These are phyloP conservation scores for Schrenkiella parvula DNA, from an alignment of 345 rosid genomes.

Conservation along the genomic window DNA sequence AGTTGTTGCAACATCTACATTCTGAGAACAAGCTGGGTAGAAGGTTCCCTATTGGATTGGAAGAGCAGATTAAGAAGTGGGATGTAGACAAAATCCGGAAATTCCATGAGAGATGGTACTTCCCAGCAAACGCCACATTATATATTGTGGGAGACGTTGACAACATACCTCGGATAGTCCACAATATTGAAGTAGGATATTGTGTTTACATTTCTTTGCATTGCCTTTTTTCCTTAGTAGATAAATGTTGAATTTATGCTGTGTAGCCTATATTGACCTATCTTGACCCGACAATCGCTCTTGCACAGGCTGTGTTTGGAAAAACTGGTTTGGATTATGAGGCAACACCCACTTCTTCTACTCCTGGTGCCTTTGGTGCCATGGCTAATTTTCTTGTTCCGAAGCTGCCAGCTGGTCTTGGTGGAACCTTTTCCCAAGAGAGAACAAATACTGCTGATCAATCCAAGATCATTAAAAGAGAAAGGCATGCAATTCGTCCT, in stretches of 20 bases:
- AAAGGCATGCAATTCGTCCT: constrained; percentile 86
- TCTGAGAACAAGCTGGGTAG: constrained; percentile 97
- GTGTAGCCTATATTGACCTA: constrained; percentile 20
- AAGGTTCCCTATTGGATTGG: constrained; percentile 98
- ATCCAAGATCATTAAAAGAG: constrained; percentile 62
- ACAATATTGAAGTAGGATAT: constrained; percentile 74
- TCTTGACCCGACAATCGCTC: constrained; percentile 27
- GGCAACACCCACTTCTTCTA: constrained; percentile 50
- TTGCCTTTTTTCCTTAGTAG: background rate
- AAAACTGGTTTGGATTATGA: constrained; percentile 60
- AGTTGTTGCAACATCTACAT: constrained; percentile 95
- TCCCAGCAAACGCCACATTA: constrained; percentile 94
- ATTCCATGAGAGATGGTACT: constrained; percentile 99
- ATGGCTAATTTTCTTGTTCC: constrained; percentile 99
- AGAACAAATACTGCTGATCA: constrained; percentile 55
- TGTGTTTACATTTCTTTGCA: background rate
- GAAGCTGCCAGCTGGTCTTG: constrained; percentile 79
- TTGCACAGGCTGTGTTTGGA: constrained; percentile 74
- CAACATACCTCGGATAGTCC: constrained; percentile 59
- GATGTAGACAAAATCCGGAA: constrained; percentile 98
- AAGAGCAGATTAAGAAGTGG: constrained; percentile 98
- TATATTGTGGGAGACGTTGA: constrained; percentile 94
- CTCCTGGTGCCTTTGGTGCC: constrained; percentile 85
- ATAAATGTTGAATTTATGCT: background rate
- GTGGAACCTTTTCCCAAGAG: constrained; percentile 72